Conservation (phyloP, 2,329 filamentous ascomycete species). For the Elsinoe arachidis region DNA sequence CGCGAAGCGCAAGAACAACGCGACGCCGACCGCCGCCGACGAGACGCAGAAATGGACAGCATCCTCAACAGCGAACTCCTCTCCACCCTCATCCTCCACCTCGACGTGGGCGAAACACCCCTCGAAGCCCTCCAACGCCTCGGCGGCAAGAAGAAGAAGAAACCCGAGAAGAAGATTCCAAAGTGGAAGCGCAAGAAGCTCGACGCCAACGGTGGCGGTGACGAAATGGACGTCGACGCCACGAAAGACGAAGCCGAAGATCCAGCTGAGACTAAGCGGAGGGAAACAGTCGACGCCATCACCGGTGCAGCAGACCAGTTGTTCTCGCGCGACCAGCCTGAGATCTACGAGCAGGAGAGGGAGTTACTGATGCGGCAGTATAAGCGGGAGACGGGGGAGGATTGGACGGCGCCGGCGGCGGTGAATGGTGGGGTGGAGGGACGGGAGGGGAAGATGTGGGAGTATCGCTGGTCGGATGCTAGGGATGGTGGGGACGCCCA, state of each 20-base stretch:
- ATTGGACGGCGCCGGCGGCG: conserved; percentile 53
- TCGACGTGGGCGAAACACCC: conserved; percentile 76
- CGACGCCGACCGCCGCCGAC: conserved; percentile 64
- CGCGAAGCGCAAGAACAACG: conserved; percentile 80
- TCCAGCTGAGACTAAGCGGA: conserved; percentile 59
- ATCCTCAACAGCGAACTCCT: conserved; percentile 66
- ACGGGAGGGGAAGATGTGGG: conserved; percentile 53
- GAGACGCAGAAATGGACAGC: conserved; percentile 65
- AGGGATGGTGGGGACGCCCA: conserved; percentile 70
- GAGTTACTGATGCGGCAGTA: conserved; percentile 79
- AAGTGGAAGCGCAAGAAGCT: conserved; percentile 55
- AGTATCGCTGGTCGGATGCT: conserved; percentile 87
- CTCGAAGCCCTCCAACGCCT: conserved; percentile 80
- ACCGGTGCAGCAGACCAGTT: conserved; percentile 86
- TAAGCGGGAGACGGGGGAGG: conserved; percentile 73
- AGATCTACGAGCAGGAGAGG: conserved; percentile 86
- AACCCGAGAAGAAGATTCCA: conserved; percentile 39
- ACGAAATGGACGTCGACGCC: conserved; percentile 63
- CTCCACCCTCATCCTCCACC: conserved; percentile 57
- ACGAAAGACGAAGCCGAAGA: conserved; percentile 50
- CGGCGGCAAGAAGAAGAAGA: conserved; percentile 35
- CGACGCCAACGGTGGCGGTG: conserved; percentile 37
- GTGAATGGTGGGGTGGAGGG: conserved; percentile 8
- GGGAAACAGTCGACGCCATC: conserved; percentile 67
- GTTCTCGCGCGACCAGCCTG: conserved; percentile 69